These are phyloP conservation scores for Penicillium sumatraense DNA, from an alignment of 2,329 filamentous ascomycete genomes.

Conservation along the genomic window DNA sequence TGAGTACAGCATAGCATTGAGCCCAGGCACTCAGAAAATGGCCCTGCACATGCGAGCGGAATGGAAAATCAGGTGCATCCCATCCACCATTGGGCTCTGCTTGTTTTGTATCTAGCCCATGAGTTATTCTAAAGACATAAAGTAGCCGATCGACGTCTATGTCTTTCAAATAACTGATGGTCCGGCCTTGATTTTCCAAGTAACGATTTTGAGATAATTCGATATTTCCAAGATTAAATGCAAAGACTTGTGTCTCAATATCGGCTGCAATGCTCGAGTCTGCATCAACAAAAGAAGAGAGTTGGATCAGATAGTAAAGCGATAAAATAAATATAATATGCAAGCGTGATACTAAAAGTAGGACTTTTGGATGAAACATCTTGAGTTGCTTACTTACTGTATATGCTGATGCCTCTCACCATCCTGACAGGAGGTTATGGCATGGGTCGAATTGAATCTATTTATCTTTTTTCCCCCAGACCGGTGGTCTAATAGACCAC, in stretches of 20 bases:
- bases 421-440: too few relatives aligned
- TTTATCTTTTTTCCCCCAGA: too few relatives aligned
- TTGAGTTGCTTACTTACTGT: too few relatives aligned
- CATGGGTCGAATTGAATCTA: too few relatives aligned
- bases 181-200: conserved; percentile 53
- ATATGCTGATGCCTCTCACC: too few relatives aligned
- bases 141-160: conserved; percentile 54
- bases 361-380: too few relatives aligned
- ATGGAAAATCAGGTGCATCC: conserved; percentile 60
- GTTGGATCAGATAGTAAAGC: neutral
- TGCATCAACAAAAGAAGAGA: neutral
- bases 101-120: conserved; percentile 52
- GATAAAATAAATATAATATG: neutral
- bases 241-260: neutral
- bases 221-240: neutral
- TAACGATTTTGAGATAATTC: conserved; percentile 33
- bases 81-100: conserved; percentile 56
- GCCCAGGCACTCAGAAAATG: conserved; percentile 58
- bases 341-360: too few relatives aligned
- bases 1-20: conserved; percentile 52
- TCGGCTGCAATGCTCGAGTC: neutral
- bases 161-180: conserved; percentile 52
- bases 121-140: conserved; percentile 55
- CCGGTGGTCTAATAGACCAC: too few relatives aligned
- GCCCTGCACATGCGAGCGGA: conserved; percentile 57